Base-by-base conservation (phyloP, 2,329 filamentous ascomycete species). In the Coleophoma cylindrospora region DNA sequence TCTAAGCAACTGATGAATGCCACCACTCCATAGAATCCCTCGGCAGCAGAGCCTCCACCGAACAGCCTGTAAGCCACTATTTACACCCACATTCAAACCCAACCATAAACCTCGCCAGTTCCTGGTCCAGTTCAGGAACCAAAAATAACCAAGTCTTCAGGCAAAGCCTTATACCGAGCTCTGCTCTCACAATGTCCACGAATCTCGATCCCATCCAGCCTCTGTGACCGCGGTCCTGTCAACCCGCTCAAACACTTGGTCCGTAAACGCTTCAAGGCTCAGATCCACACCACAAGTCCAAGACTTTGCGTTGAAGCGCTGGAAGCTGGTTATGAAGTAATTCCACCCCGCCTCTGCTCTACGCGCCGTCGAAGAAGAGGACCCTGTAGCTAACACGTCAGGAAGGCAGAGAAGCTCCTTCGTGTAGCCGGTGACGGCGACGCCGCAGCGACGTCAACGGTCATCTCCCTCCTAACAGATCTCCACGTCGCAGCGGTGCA, bases 151-250 rank as follows among this genome's bases (percentile, higher is more conserved):
- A 27, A 27, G 9, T 12, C 15, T 50, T 48, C 40, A 85, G 84
- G 81, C 63, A 76, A 88, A 55, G 84, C 87, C 46, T 80, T 92
- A 45, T 91, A 86, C 69, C 79, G 84, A 54, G 82, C 86, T 34
- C 79, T 92, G 49, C 69, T 90, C 47, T 74, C 74, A 54, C 76
- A 81, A 67, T 81, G 75, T 51, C 66, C 70, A 32, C 70, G 67
- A 38, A 68, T 86, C 34, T 69, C 75, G 1, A 68, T 88, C 2
- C 75, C 79, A 1, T 59, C 71, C 61, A 70, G 79, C 43, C 61
- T 77, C 17, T 59, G 64, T 7, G 54, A 60, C 1, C 63, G 56
- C 47, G 64, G 62, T 48, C 45, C 52, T 40, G 17, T 60, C 38
- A 58, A 63, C 52, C 78, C 80, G 0, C 67, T 89, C 48, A 69